Conservation (phyloP, 768 basidiomycete genomes). For the Pleurotus sapidus region DNA sequence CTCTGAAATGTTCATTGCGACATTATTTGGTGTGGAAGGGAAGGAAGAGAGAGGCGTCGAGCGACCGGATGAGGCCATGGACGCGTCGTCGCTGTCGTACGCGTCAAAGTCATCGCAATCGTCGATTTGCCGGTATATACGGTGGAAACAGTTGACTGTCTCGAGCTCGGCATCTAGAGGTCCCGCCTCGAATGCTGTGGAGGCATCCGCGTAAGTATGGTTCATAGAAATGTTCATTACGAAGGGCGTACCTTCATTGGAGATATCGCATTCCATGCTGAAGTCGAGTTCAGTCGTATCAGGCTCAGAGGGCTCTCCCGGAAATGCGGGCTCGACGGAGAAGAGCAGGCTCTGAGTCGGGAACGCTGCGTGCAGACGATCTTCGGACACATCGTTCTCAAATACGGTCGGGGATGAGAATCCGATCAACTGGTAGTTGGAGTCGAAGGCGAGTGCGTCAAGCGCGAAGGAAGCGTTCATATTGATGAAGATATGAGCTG, state of each 20-base stretch:
- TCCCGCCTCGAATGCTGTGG: neutral
- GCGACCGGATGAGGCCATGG: neutral
- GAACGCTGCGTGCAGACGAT: neutral
- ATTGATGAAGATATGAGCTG: neutral
- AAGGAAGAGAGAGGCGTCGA: neutral
- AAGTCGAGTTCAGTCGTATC: neutral
- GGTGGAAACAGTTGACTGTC: neutral
- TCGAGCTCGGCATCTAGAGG: neutral
- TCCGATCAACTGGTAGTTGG: neutral
- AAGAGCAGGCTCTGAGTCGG: neutral
- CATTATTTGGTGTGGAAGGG: neutral
- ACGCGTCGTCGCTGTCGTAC: neutral
- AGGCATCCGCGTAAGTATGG: neutral
- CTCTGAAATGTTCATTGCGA: neutral
- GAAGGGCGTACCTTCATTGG: neutral
- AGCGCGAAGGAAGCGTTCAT: neutral
- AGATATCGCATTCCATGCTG: neutral
- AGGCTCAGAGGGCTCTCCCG: neutral
- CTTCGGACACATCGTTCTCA: neutral
- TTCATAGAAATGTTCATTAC: neutral
- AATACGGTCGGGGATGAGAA: neutral
- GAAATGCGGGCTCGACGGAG: neutral
- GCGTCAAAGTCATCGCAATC: neutral
- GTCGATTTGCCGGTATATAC: neutral
- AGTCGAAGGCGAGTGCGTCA: neutral